Evolutionary conservation across 2,329 filamentous ascomycete genomes (phyloP).

Genomic region (Magnaporthiopsis incrustans): DNA sequence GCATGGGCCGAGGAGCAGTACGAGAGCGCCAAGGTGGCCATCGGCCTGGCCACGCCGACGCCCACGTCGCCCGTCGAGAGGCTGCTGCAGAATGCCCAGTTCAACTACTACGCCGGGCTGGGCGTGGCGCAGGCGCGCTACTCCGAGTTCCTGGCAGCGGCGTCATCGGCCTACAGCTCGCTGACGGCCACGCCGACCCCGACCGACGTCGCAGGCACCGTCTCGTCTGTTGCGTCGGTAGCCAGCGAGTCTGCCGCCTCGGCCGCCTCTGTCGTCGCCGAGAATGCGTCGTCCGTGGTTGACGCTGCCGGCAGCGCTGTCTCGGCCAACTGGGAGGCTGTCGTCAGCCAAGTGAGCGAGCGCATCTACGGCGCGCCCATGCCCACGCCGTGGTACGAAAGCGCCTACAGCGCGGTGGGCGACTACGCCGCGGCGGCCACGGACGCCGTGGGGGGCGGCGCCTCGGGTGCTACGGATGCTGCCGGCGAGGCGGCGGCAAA

Average conservation of each 20-base stretch:
- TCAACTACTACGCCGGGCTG: slow-evolving; percentile 69
- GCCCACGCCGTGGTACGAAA: slow-evolving; percentile 48
- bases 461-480: slow-evolving; percentile 22
- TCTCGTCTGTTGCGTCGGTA: slow-evolving; percentile 36
- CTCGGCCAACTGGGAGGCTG: slow-evolving; percentile 46
- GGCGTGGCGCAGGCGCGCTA: slow-evolving; percentile 74
- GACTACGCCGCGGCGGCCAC: slow-evolving; percentile 54
- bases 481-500: slow-evolving; percentile 30
- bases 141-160: slow-evolving; percentile 63
- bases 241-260: slow-evolving; percentile 37
- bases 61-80: slow-evolving; percentile 41
- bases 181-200: slow-evolving; percentile 52
- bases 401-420: slow-evolving; percentile 37
- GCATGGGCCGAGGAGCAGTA: slow-evolving; percentile 65
- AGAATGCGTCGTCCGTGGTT: slow-evolving; percentile 32
- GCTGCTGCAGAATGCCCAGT: slow-evolving; percentile 52
- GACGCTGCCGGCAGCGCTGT: slow-evolving; percentile 17
- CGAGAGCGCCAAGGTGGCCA: slow-evolving; percentile 56
- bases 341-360: slow-evolving; percentile 57
- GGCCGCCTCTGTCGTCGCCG: slow-evolving; percentile 37
- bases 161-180: slow-evolving; percentile 59
- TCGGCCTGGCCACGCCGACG: slow-evolving; percentile 53
- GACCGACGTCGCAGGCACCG: slow-evolving; percentile 41
- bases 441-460: slow-evolving; percentile 26
- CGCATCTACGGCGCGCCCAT: slow-evolving; percentile 63